Evolutionary conservation across 805 yeast species (phyloP).

Genomic region (Priceomyces medius): DNA sequence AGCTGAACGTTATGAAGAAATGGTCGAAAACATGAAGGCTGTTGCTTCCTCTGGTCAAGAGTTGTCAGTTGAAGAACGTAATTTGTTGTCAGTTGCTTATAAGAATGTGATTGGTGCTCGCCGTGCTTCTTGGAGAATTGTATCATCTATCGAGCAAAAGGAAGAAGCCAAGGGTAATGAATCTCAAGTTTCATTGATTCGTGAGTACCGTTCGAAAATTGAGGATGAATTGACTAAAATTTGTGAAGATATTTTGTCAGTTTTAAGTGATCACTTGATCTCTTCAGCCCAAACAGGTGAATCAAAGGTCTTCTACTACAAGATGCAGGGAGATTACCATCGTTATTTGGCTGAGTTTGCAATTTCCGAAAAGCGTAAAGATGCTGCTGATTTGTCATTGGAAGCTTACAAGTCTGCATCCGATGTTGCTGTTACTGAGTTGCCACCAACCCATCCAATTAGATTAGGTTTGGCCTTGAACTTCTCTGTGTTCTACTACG

Average conservation of each 20-base stretch:
- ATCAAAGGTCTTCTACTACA: conserved; percentile 96
- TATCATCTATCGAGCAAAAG: conserved; percentile 95
- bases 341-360: conserved; percentile 98
- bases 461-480: conserved; percentile 96
- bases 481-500: conserved; percentile 97
- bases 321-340: conserved; percentile 99
- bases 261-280: conserved; percentile 84
- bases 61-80: conserved; percentile 96
- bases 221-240: conserved; percentile 90
- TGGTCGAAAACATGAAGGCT: conserved; percentile 97
- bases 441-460: conserved; percentile 98
- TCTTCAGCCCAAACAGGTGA: conserved; percentile 96
- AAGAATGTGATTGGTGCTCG: conserved; percentile 98
- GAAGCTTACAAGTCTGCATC: conserved; percentile 95
- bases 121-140: conserved; percentile 99
- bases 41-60: conserved; percentile 97
- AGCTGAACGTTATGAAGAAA: conserved; percentile 99
- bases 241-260: conserved; percentile 89
- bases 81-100: conserved; percentile 94
- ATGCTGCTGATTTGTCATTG: conserved; percentile 86
- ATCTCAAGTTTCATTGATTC: conserved; percentile 82
- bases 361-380: conserved; percentile 84
- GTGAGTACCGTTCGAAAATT: conserved; percentile 92
- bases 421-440: conserved; percentile 93
- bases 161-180: conserved; percentile 96